Conservation (phyloP, 139 green algal genomes). For the Coccomyxa sp. region DNA sequence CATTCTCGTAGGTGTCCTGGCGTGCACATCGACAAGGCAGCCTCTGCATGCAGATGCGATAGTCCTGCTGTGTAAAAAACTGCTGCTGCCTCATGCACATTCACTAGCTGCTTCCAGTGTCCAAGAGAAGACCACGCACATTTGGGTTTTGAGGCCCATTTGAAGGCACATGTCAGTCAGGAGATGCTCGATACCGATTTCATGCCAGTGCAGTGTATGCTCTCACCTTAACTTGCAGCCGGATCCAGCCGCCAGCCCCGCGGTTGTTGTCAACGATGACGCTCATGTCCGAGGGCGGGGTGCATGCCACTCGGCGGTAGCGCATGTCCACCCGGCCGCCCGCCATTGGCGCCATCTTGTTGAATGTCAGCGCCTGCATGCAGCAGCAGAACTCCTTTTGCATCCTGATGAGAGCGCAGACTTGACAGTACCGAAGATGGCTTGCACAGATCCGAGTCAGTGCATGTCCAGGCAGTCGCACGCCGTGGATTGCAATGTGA, state of each 20-base stretch:
- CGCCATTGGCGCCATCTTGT: conserved; percentile 33
- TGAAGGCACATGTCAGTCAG: not conserved
- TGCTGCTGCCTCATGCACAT: too few relatives aligned
- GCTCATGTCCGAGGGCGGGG: conserved; percentile 18
- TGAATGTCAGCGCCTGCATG: conserved; percentile 28
- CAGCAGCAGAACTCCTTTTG: too few relatives aligned
- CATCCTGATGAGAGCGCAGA: too few relatives aligned
- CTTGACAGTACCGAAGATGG: too few relatives aligned
- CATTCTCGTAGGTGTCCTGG: not conserved
- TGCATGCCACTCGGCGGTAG: conserved; percentile 34
- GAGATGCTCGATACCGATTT: too few relatives aligned
- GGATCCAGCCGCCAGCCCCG: conserved; percentile 37
- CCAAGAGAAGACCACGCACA: not conserved
- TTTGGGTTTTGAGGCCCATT: not conserved
- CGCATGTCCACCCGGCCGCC: conserved; percentile 21
- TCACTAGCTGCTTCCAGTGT: not conserved
- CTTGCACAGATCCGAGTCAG: too few relatives aligned
- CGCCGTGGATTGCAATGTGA: too few relatives aligned
- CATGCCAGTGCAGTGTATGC: too few relatives aligned
- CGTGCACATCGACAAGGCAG: too few relatives aligned
- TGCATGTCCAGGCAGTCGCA: too few relatives aligned
- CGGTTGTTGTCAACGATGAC: conserved; percentile 32
- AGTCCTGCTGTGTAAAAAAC: too few relatives aligned
- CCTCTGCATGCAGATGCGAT: too few relatives aligned
- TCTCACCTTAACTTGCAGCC: conserved; percentile 11